A percentile compares a stretch with the other conserved stretches of the same genome.
Conservation (phyloP, 768 basidiomycete species). For the Termitomyces sp. region DNA sequence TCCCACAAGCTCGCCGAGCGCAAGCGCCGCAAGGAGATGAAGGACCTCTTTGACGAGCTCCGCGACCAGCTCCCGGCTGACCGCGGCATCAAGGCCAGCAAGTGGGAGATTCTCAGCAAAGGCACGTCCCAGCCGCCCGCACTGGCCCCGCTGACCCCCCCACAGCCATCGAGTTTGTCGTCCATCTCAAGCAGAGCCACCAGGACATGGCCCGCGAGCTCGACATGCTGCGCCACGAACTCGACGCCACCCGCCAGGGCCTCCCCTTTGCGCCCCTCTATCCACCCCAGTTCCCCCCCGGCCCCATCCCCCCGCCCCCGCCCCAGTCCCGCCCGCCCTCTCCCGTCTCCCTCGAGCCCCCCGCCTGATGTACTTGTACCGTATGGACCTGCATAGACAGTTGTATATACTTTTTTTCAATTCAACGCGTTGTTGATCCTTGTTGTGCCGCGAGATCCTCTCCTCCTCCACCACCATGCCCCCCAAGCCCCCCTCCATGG, state of each 20-base stretch:
- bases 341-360: slow-evolving; percentile 46
- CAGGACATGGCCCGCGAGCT: slow-evolving; percentile 76
- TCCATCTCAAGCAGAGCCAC: slow-evolving; percentile 68
- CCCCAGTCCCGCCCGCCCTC: slow-evolving; percentile 47
- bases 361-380: slow-evolving; percentile 16
- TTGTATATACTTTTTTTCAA: slow-evolving; percentile 1
- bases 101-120: slow-evolving; percentile 99
- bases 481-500: slow-evolving; percentile 30
- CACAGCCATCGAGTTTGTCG: slow-evolving; percentile 84
- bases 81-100: slow-evolving; percentile 93
- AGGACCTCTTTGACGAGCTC: slow-evolving; percentile 95
- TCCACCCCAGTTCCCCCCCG: slow-evolving; percentile 35
- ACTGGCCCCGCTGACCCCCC: neutral
- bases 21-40: slow-evolving; percentile 98
- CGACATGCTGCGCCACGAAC: slow-evolving; percentile 71
- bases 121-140: no score
- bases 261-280: slow-evolving; percentile 38
- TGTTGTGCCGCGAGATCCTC: slow-evolving; percentile 3
- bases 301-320: slow-evolving; percentile 30
- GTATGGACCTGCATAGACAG: neutral
- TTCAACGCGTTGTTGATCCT: slow-evolving; percentile 6
- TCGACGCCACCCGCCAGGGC: slow-evolving; percentile 59
- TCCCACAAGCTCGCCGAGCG: slow-evolving; percentile 97
- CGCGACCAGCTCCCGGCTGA: slow-evolving; percentile 89
- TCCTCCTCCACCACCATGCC: slow-evolving; percentile 27